Evolutionary conservation across 805 yeast species (phyloP).

Genomic region (Lachancea cidri): DNA sequence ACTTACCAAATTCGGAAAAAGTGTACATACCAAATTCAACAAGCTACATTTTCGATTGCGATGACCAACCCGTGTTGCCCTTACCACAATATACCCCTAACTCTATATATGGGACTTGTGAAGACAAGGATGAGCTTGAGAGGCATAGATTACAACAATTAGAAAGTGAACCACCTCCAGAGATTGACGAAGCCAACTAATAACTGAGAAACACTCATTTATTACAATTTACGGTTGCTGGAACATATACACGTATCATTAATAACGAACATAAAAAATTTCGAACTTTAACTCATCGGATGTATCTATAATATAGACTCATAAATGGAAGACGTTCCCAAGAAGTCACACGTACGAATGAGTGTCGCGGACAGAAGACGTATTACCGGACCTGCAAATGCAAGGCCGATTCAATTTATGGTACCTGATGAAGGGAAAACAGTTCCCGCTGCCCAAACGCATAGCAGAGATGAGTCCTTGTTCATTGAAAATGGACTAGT

Average conservation of each 20-base stretch:
- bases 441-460: constrained; percentile 7
- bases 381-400: constrained; percentile 74
- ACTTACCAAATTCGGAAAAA: constrained; percentile 5
- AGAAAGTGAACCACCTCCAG: constrained; percentile 39
- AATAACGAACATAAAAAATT: neutral
- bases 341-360: constrained; percentile 12
- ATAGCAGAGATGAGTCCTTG: constrained; percentile 31
- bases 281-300: too few relatives aligned
- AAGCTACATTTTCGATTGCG: constrained; percentile 1
- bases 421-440: constrained; percentile 8
- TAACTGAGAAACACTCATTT: neutral
- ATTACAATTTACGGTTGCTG: neutral
- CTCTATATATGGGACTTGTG: constrained; percentile 5
- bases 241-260: neutral
- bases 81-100: constrained; percentile 24
- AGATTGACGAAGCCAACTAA: neutral
- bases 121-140: constrained; percentile 41
- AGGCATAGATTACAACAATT: constrained; percentile 33
- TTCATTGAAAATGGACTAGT: constrained; percentile 62
- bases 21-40: neutral
- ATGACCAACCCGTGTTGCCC: constrained; percentile 2
- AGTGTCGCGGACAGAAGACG: constrained; percentile 67
- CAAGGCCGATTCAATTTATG: constrained; percentile 45
- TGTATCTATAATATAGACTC: too few relatives aligned
- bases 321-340: neutral